A percentile compares a stretch with the other conserved stretches of the same genome.
These are phyloP conservation scores for Alliaria petiolata DNA, from an alignment of 345 rosid genomes.

Conservation along the genomic window DNA sequence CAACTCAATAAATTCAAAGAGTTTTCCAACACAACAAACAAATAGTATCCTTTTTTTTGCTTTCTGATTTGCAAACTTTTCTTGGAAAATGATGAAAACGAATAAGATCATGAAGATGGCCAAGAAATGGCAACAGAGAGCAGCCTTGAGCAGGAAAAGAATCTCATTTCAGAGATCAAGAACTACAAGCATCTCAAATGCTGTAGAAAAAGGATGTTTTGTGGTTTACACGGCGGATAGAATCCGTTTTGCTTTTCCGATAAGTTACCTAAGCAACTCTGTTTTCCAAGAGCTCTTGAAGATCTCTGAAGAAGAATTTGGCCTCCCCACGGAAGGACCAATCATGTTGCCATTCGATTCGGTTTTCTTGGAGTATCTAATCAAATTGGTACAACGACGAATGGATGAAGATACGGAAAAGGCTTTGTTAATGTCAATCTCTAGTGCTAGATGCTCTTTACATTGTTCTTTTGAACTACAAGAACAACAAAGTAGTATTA, in stretches of 20 bases:
- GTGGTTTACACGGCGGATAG: slow-evolving; percentile 30
- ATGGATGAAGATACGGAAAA: slow-evolving; percentile 9
- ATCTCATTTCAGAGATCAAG: slow-evolving; percentile 10
- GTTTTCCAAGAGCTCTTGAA: slow-evolving; percentile 33
- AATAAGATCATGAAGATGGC: slow-evolving; percentile 11
- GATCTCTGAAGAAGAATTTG: slow-evolving; percentile 39
- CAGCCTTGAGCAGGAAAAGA: slow-evolving; percentile 10
- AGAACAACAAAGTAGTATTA: neutral
- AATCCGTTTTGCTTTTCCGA: neutral
- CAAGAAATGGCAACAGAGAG: slow-evolving; percentile 22
- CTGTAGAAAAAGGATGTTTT: slow-evolving; percentile 25
- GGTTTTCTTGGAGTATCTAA: slow-evolving; percentile 24
- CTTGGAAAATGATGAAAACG: neutral
- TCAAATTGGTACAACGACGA: neutral
- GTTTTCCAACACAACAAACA: neutral
- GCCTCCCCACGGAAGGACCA: slow-evolving; percentile 22
- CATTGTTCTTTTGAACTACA: neutral
- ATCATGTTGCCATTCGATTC: slow-evolving; percentile 33
- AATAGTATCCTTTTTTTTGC: neutral
- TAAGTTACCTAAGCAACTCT: slow-evolving; percentile 20
- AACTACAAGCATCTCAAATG: neutral
- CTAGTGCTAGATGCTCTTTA: neutral
- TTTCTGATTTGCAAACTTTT: neutral
- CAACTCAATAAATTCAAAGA: neutral
- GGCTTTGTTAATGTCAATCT: slow-evolving; percentile 19